Base-by-base conservation (phyloP, 2,329 filamentous ascomycete genomes). In the Fusarium buharicum region DNA sequence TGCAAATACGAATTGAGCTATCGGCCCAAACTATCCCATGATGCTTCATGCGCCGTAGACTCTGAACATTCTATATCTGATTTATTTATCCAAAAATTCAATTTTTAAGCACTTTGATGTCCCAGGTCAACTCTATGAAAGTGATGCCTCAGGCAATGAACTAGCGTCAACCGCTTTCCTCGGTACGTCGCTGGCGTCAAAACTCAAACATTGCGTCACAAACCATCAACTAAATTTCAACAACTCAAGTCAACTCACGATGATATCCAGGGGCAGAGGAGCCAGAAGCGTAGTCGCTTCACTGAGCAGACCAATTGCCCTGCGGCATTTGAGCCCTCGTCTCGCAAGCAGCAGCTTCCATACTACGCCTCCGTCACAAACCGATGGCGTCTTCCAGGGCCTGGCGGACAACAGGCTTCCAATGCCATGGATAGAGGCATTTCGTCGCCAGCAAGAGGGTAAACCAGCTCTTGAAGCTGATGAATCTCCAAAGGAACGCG, bases 391-490 rank as follows among this genome's bases (percentile, higher is more conserved):
- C n/a, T 73, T 73, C 24, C 64, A 57, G 4, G 71, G 67, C 7
- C 58, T 73, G 1, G 59, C 65, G 1, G 71, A 73, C 28, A 61
- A 64, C 17, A 57, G 71, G 30, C 61, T 71, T 3, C 68, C 63
- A 3, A 67, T 65, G 48, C 71, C 71, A 3, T 73, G 71, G 71
- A 71, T 73, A 33, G 71, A 73, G 34, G 71, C 71, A 0, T 70
- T 71, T 3, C 58, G 59, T 0, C 64, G 63, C 12, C 66, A 64
- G 18, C 61, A 72, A 17, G 36, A 66, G 27, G 66, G 55, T 1
- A 60, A 70, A 3, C 38, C 55, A 12, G 34, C 64, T 18, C 38
- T 40, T 4, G 41, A 38, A 1, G 20, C 41, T 1, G 64, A 58
- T 5, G 70, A 59, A 4, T 18, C 22, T 1, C 59, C 52, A 0